Percentiles rank a stretch among this genome's conserved stretches.
Conservation (phyloP, 2,329 filamentous ascomycete species). For the Trichothecium roseum region DNA sequence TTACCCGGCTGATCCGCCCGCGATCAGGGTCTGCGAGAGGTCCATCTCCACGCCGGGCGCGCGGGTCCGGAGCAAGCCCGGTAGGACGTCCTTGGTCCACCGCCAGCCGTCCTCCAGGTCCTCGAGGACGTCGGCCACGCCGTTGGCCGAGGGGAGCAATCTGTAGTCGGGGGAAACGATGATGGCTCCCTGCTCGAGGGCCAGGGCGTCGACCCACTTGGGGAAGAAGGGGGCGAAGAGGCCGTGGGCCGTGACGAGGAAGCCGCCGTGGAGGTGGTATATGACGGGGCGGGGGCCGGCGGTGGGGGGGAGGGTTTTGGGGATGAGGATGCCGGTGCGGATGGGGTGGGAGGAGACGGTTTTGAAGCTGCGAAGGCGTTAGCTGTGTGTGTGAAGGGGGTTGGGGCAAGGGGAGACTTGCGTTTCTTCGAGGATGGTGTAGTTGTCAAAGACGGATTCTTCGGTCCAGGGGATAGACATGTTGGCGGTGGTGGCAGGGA, state of each 20-base stretch:
- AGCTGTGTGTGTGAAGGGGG: neutral
- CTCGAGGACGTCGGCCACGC: slow-evolving; percentile 13
- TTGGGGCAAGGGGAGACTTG: neutral
- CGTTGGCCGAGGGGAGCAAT: slow-evolving; percentile 12
- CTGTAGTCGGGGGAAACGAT: slow-evolving; percentile 15
- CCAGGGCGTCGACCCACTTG: slow-evolving; percentile 11
- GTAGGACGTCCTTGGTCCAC: slow-evolving; percentile 10
- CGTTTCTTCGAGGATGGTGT: slow-evolving; percentile 3
- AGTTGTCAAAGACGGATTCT: slow-evolving; percentile 3
- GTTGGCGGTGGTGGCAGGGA: neutral
- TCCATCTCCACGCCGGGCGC: slow-evolving; percentile 2
- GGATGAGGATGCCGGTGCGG: slow-evolving; percentile 13
- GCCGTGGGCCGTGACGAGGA: slow-evolving; percentile 10
- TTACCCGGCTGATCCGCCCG: slow-evolving; percentile 12
- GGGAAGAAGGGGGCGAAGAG: slow-evolving; percentile 14
- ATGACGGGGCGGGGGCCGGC: slow-evolving; percentile 12
- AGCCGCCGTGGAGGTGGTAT: slow-evolving; percentile 15
- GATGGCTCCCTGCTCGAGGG: slow-evolving; percentile 12
- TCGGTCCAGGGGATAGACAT: neutral
- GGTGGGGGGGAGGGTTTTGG: slow-evolving; percentile 12
- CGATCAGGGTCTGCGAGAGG: slow-evolving; percentile 8
- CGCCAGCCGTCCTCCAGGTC: slow-evolving; percentile 17
- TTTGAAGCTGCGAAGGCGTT: slow-evolving; percentile 9
- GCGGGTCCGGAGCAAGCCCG: neutral
- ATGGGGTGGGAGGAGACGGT: slow-evolving; percentile 9